Evolutionary conservation across 2,329 filamentous ascomycete genomes (phyloP), one percentile per base, ranked within the genome.

Genomic region (Simplicillium sp.): DNA sequence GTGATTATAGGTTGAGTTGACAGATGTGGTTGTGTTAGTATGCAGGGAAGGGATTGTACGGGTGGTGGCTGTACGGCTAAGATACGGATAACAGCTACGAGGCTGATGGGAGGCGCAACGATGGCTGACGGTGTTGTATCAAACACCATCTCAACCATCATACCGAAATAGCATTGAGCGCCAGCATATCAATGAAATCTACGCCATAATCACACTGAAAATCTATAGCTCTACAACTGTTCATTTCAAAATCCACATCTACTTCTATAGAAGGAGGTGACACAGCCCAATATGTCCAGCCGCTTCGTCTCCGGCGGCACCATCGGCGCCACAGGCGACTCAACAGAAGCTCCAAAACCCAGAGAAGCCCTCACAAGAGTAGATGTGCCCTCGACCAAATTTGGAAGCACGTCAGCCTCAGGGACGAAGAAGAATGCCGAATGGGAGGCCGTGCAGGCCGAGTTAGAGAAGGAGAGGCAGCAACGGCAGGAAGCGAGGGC

Each of bases 361-460:
- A 25, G 20, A 25, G 20, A 25, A 25, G 20, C 20, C 9, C 9
- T 25, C 6, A 25, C 20, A 9, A 25, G 20, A 9, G 20, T 25
- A 25, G 20, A 25, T 9, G 20, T 25, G 34, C 29, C 34, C 17
- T 34, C 41, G 4, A 32, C 34, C 6, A 32, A 37, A 8, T 33
- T 29, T 9, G 34, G 18, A 11, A 34, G 13, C 28, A 28, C 41
- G 13, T 52, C 31, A 48, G 55, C 37, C 41, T 44, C 31, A 34
- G 48, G 54, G 40, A 49, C 53, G 37, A 47, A 42, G 31, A 55
- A 49, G 45, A 49, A 53, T 29, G 54, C 58, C 29, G 78, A 78
- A 44, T 87, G 83, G 82, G 73, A 76, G 48, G 65, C 67, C 29
- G 82, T 81, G 11, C 76, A 84, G 58, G 62, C 67, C 36, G 73